These are phyloP conservation scores for Somion occarium DNA, from an alignment of 1,284 basidiomycete species.

Conservation along the genomic window DNA sequence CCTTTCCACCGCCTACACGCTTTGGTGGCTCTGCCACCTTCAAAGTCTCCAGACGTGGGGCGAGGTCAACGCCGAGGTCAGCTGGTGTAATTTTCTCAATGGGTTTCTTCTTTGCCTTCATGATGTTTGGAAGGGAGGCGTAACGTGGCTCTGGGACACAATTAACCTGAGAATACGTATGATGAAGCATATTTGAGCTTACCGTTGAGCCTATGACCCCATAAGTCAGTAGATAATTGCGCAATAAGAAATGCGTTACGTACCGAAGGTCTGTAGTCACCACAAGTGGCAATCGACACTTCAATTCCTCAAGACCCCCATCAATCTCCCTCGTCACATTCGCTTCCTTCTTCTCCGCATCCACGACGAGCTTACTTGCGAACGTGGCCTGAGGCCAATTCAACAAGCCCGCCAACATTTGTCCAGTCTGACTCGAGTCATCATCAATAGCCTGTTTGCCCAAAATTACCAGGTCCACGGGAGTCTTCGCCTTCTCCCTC, in stretches of 20 bases:
- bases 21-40: slow-evolving; percentile 92
- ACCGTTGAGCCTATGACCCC: slow-evolving; percentile 51
- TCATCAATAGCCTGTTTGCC: slow-evolving; percentile 99
- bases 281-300: slow-evolving; percentile 79
- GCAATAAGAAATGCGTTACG: slow-evolving; percentile 23
- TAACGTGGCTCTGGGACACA: slow-evolving; percentile 77
- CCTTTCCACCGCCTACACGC: slow-evolving; percentile 91
- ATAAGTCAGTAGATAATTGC: slow-evolving; percentile 5
- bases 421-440: slow-evolving; percentile 94
- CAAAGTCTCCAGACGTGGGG: slow-evolving; percentile 81
- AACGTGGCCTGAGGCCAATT: slow-evolving; percentile 96
- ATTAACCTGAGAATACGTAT: not conserved
- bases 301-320: slow-evolving; percentile 86
- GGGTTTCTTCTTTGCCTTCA: slow-evolving; percentile 99
- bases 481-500: slow-evolving; percentile 49
- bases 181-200: slow-evolving; percentile 10
- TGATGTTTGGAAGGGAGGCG: slow-evolving; percentile 92
- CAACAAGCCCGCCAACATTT: slow-evolving; percentile 93
- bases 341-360: slow-evolving; percentile 64
- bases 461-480: slow-evolving; percentile 85
- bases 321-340: slow-evolving; percentile 91
- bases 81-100: slow-evolving; percentile 80
- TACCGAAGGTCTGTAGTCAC: slow-evolving; percentile 93
- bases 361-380: slow-evolving; percentile 85
- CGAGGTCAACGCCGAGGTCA: slow-evolving; percentile 82